Evolutionary conservation across 371 early-diverging fungal genomes (phyloP).

Genomic region (Lichtheimia ramosa): DNA sequence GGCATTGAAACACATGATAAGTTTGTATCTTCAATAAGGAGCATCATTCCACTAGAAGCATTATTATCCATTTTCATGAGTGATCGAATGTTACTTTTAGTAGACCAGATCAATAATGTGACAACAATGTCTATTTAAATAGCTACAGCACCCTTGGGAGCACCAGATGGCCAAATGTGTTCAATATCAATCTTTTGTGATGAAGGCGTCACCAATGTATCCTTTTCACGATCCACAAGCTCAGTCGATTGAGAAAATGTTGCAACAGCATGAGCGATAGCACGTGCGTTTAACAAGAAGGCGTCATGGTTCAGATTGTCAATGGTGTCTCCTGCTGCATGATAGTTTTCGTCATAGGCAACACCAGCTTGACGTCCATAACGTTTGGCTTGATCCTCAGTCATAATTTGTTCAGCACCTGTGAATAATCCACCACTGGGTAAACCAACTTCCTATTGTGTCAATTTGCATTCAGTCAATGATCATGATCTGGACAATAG

Average conservation of each 20-base stretch:
- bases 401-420: constrained; percentile 68
- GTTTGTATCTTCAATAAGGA: too few species aligned
- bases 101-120: too few species aligned
- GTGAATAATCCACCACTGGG: constrained; percentile 69
- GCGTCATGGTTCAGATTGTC: constrained; percentile 19
- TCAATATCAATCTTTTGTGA: constrained; percentile 1
- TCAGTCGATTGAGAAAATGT: constrained; percentile 17
- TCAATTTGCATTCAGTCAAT: not conserved
- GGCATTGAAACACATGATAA: too few species aligned
- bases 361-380: constrained; percentile 73
- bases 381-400: constrained; percentile 47
- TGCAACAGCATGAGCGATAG: constrained; percentile 18
- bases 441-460: constrained; percentile 27
- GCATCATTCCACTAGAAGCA: too few species aligned
- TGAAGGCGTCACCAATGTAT: not conserved
- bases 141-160: constrained; percentile 3
- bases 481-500: not conserved
- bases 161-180: constrained; percentile 8
- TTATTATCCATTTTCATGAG: too few species aligned
- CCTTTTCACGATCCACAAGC: constrained; percentile 7
- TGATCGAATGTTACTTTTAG: too few species aligned
- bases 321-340: constrained; percentile 30
- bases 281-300: constrained; percentile 17
- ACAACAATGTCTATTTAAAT: not conserved
- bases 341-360: constrained; percentile 69